Conservation (phyloP, 495 filamentous ascomycete genomes). For the Aspergillus steynii region DNA sequence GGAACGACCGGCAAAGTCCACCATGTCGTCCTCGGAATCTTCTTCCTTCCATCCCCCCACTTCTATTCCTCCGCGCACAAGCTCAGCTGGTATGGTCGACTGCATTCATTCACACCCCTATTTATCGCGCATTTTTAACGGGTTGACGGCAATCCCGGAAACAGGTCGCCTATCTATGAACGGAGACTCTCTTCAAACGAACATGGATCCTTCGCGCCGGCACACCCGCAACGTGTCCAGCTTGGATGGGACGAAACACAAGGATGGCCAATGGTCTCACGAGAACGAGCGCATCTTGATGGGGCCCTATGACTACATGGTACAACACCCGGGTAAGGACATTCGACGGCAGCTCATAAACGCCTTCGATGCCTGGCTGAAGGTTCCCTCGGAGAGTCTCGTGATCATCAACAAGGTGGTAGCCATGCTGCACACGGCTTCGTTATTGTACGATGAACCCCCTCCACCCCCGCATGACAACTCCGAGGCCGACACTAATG, state of each 20-base stretch:
- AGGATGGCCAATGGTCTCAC: conserved; percentile 60
- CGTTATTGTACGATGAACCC: conserved; percentile 59
- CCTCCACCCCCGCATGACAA: background rate
- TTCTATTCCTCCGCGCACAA: conserved; percentile 71
- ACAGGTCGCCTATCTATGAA: conserved; percentile 44
- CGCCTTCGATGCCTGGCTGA: conserved; percentile 88
- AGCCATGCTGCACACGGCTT: conserved; percentile 92
- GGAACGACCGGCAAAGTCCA: background rate
- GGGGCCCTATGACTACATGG: conserved; percentile 87
- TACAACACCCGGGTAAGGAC: conserved; percentile 86
- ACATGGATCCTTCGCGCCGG: conserved; percentile 23
- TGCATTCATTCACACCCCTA: conserved; percentile 23
- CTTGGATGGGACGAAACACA: conserved; percentile 51
- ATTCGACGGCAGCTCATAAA: conserved; percentile 81
- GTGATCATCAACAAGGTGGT: conserved; percentile 84
- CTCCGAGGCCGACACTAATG: background rate
- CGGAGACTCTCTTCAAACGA: conserved; percentile 49
- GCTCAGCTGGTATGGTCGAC: conserved; percentile 56
- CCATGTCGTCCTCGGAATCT: conserved; percentile 25
- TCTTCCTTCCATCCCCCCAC: conserved; percentile 58
- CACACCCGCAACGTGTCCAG: conserved; percentile 46
- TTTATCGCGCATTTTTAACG: conserved; percentile 45
- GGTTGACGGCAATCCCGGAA: conserved; percentile 37
- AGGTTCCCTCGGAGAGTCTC: conserved; percentile 76
- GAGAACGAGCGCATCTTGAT: conserved; percentile 78